Conservation (phyloP, 1,284 basidiomycete genomes). For the Caloboletus inedulis region DNA sequence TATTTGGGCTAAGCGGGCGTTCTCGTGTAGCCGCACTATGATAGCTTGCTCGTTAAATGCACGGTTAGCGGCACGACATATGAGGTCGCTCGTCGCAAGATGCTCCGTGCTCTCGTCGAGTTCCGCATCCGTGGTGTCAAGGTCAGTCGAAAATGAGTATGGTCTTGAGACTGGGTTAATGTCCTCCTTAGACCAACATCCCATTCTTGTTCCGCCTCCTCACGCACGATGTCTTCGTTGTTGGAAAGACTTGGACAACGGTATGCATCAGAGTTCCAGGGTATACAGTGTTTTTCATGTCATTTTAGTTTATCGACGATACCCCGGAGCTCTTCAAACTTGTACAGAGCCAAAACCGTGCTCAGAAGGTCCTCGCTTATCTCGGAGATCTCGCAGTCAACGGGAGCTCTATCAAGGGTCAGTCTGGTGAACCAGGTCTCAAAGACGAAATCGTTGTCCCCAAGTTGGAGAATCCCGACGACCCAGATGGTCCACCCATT, state of each 20-base stretch:
- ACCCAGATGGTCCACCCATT: slow-evolving; percentile 70
- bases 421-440: slow-evolving; percentile 91
- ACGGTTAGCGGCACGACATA: slow-evolving; percentile 97
- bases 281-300: slow-evolving; percentile 7
- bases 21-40: slow-evolving; percentile 82
- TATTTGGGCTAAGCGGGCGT: not conserved
- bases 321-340: slow-evolving; percentile 99
- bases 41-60: slow-evolving; percentile 96
- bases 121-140: slow-evolving; percentile 99
- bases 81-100: slow-evolving; percentile 97
- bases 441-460: slow-evolving; percentile 89
- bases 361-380: slow-evolving; percentile 95
- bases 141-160: slow-evolving; percentile 39
- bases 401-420: slow-evolving; percentile 94
- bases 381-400: slow-evolving; percentile 98
- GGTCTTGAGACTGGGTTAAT: not conserved
- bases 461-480: slow-evolving; percentile 73
- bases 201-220: slow-evolving; percentile 98
- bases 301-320: slow-evolving; percentile 91
- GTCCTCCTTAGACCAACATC: slow-evolving; percentile 79
- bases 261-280: slow-evolving; percentile 39
- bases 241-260: slow-evolving; percentile 97
- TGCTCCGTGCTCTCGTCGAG: slow-evolving; percentile 97
- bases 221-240: slow-evolving; percentile 97
- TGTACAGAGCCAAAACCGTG: slow-evolving; percentile 96